Evolutionary conservation across 2,329 filamentous ascomycete species (phyloP), one percentile per base, ranked within the genome.

Genomic region (Fusarium sp.): DNA sequence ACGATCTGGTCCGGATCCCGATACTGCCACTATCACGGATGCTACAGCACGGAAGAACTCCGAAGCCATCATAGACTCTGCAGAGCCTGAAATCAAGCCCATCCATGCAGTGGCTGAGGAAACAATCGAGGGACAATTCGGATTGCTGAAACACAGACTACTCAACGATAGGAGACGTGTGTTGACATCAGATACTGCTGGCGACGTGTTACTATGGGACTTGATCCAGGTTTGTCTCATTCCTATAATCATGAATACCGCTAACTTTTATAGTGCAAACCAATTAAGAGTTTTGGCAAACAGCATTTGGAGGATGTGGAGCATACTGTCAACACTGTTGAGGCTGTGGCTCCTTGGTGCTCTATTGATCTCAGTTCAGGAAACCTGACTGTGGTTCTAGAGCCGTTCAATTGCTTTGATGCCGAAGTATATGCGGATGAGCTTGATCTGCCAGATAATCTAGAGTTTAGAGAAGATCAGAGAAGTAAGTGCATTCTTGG

Each of bases 381-480:
- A 38, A 94, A 93, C 69, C 85, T 99, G 60, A 95, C 94, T 4
- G 95, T 98, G 6, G 91, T 97, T 20, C 82, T 99, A 20, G 96
- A 99, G 78, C 93, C 95, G 42, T 97, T 96, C 77, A 97, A 97
- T 74, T 98, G 95, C 79, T 99, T 99, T 75, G 96, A 99, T 81
- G 96, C 95, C 18, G 96, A 99, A 78, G 92, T 97, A 81, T 99
- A 99, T 79, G 95, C 94, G 2, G 96, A 99, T 78, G 95, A 98
- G 81, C 84, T 97, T 38, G 85, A 90, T 42, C 75, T 95, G 59
- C 88, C 92, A 14, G 91, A 94, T 69, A 85, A 89, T n/a, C 85
- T 92, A 20, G 91, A 95, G 15, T 97, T 97, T 77, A 87, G 92
- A 62, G 95, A 98, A 75, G 96, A 99, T 75, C 95, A 98, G 82